Percentiles rank a stretch among this genome's conserved stretches.
Evolutionary conservation across 2,329 filamentous ascomycete species (phyloP).

Genomic region (Colletotrichum magnum): DNA sequence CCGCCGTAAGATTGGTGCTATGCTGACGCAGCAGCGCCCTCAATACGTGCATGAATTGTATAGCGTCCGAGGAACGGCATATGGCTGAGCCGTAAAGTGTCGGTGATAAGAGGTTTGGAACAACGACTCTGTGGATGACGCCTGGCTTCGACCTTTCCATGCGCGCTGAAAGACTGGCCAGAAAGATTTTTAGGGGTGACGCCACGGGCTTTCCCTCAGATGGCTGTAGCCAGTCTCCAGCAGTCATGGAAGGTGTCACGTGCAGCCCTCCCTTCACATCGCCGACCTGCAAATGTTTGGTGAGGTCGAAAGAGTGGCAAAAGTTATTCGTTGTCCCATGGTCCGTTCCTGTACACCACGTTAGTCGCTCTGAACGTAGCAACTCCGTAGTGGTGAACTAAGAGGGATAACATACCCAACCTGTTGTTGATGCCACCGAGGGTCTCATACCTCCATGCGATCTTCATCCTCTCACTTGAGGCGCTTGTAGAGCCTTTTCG

Average conservation of each 20-base stretch:
- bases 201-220: conserved; percentile 40
- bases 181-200: conserved; percentile 75
- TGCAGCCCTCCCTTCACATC: conserved; percentile 65
- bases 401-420: conserved; percentile 39
- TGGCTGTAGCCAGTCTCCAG: conserved; percentile 39
- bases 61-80: conserved; percentile 78
- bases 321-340: conserved; percentile 60
- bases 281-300: conserved; percentile 70
- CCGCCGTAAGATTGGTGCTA: conserved; percentile 74
- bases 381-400: neutral
- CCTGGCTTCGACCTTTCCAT: conserved; percentile 70
- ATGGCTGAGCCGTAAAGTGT: conserved; percentile 81
- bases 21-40: conserved; percentile 81
- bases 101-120: conserved; percentile 91
- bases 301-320: conserved; percentile 81
- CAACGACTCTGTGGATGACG: conserved; percentile 82
- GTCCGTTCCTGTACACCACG: conserved; percentile 11
- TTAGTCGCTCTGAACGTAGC: neutral
- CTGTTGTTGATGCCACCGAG: conserved; percentile 63
- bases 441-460: conserved; percentile 96
- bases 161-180: conserved; percentile 69
- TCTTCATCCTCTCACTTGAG: conserved; percentile 89
- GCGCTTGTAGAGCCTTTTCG: conserved; percentile 54
- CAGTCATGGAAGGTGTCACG: conserved; percentile 58
- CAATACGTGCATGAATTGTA: conserved; percentile 86